Evolutionary conservation across 768 basidiomycete species (phyloP), one percentile per base, ranked within the genome.

Genomic region (Pseudohyphozyma bogoriensis): DNA sequence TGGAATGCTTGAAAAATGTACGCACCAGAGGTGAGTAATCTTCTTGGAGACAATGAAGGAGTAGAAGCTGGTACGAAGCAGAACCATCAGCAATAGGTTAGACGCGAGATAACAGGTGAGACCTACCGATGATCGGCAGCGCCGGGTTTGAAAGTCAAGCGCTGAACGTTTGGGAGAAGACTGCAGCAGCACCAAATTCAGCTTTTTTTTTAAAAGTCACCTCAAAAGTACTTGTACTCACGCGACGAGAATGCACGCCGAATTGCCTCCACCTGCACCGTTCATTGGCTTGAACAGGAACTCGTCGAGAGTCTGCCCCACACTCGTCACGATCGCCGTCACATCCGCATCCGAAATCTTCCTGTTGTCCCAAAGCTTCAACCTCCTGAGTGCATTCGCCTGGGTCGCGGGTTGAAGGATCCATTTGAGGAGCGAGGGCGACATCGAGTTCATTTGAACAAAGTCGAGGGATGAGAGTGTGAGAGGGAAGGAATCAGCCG

Each of bases 281-380:
- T n/a, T 56, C 33, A 51, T 31, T 1, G 53, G 53, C 53, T 60
- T 58, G 56, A 55, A 61, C 20, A 36, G 12, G 11, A 65, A 51
- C 42, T 56, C 51, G 15, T 42, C n/a, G 36, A 64, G 26, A 11
- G 4, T 4, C 2, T 18, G 10, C 1, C 54, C 60, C 1, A 35
- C 32, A 5, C 3, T 18, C 20, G 26, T 26, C 10, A 52, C 29
- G 15, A 40, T 18, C 12, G 13, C 16, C 24, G 31, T 4, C 1
- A 35, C 36, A 15, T 51, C 49, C 15, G 3, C 28, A 18, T 10
- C 4, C 32, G 12, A 18, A 26, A 51, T 4, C 13, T 26, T 16
- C 5, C 11, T 10, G 24, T 37, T 52, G 24, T 36, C 11, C 51
- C 36, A 51, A 3, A 61, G 16, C 33, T 51, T 55, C 33, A 61